These are phyloP conservation scores for Guyanaporus albipodus DNA, from an alignment of 768 basidiomycete genomes.

Conservation along the genomic window DNA sequence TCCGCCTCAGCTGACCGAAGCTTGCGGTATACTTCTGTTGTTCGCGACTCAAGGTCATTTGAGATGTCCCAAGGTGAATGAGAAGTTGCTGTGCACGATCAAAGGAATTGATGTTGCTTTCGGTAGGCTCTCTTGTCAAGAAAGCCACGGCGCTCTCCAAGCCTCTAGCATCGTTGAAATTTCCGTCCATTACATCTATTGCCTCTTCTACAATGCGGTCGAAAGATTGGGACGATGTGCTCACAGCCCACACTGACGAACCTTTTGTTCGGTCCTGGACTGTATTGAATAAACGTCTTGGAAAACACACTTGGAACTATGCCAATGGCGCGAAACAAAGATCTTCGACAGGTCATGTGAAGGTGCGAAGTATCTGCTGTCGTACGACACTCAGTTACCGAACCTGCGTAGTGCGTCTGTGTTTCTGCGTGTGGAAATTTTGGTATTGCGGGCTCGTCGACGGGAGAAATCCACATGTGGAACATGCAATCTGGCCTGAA, in stretches of 20 bases:
- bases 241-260: slow-evolving; percentile 88
- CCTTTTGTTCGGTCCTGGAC: slow-evolving; percentile 84
- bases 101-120: slow-evolving; percentile 1
- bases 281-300: slow-evolving; percentile 74
- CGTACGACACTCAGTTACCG: not conserved
- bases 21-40: slow-evolving; percentile 85
- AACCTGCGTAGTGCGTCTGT: slow-evolving; percentile 59
- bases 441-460: slow-evolving; percentile 79
- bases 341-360: slow-evolving; percentile 57
- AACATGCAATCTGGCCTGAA: slow-evolving; percentile 94
- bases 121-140: slow-evolving; percentile 74
- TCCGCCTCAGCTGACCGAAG: slow-evolving; percentile 88
- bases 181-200: slow-evolving; percentile 73
- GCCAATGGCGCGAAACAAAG: slow-evolving; percentile 47
- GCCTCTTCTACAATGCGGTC: slow-evolving; percentile 75
- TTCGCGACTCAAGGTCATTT: slow-evolving; percentile 90
- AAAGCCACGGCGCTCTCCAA: slow-evolving; percentile 78
- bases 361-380: slow-evolving; percentile 43
- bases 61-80: slow-evolving; percentile 86
- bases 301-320: slow-evolving; percentile 68
- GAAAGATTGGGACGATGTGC: slow-evolving; percentile 97
- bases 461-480: slow-evolving; percentile 83
- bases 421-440: slow-evolving; percentile 97
- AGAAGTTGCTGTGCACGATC: not conserved
- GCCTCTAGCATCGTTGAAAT: slow-evolving; percentile 77